Evolutionary conservation across 805 yeast genomes (phyloP).

Genomic region (Yarrowia porcina): DNA sequence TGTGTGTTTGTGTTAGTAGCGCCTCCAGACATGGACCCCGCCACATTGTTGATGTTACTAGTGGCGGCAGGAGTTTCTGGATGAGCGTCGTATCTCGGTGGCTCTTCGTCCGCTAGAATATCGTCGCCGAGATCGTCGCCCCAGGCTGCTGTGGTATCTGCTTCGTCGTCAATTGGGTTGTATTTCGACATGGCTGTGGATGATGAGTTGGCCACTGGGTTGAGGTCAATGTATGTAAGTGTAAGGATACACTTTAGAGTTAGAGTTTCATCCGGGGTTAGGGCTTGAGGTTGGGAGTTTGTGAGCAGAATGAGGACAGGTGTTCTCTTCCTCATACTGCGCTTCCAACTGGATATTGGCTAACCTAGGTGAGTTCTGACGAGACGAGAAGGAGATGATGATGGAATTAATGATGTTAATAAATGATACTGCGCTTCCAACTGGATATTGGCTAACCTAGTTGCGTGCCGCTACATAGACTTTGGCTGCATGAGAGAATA

Average conservation of each 20-base stretch:
- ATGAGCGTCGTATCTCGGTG: conserved; percentile 12
- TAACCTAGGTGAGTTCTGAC: no score
- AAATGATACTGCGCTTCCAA: no score
- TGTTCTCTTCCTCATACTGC: no score
- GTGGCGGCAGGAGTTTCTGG: not conserved
- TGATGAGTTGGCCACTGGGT: not conserved
- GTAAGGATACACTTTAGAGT: no score
- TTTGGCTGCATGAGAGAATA: not conserved
- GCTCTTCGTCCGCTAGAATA: conserved; percentile 16
- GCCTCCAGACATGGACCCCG: not conserved
- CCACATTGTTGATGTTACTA: conserved; percentile 5
- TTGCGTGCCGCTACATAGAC: no score
- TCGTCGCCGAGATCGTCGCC: conserved; percentile 22
- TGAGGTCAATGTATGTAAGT: not conserved
- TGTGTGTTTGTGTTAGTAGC: conserved; percentile 2
- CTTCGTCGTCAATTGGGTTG: conserved; percentile 24
- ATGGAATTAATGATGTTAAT: no score
- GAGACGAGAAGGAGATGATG: no score
- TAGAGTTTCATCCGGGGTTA: no score
- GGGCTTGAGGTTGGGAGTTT: no score
- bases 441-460: no score
- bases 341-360: no score
- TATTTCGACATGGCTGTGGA: conserved; percentile 3
- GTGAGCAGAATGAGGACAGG: no score
- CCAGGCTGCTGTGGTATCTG: conserved; percentile 19